Evolutionary conservation across 768 basidiomycete species (phyloP), one percentile per base, ranked within the genome.

Genomic region (Lentinula detonsa): DNA sequence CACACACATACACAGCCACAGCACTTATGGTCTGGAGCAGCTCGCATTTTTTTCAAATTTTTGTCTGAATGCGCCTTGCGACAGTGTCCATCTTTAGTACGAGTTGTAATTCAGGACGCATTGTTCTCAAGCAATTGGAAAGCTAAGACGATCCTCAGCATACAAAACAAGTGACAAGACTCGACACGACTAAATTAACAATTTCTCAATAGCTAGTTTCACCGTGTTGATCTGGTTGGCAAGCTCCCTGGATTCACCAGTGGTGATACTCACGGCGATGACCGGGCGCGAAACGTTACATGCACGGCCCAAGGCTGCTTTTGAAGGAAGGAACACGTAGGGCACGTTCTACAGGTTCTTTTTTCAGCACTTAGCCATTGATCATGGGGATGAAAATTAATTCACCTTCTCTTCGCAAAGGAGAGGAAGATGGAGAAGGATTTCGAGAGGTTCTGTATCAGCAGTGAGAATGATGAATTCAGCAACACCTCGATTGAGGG

Each of bases 371-470:
- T n/a, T 48, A 46, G 48, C 57, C 45, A 43, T 55, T 43, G 3
- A 35, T 11, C 13, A 28, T 6, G 6, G 10, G 40, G 34, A 46
- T 46, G 53, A 4, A 48, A n/a, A 31, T 46, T 40, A 28, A 65
- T 76, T 7, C 57, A 89, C 93, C 86, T 99, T 99, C 79, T 99
- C 97, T 74, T 99, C 97, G 71, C 97, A 99, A 31, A 99, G 82
- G 62, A 99, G 81, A 40, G 97, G 97, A 34, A 99, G 87, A 75
- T 99, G 97, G 64, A 99, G 85, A 59, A 99, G 78, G 74, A 99
- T 99, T 73, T 98, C 97, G 68, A 99, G 83, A 51, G 97, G 97
- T 74, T 98, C 95, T 34, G 96, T 98, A 70, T 99, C 95, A 59
- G 88, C 88, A 59, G 97, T 97, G 74, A 99, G 80, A 69, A 99